These are phyloP conservation scores for Ambrosiella cleistominuta DNA, from an alignment of 2,329 filamentous ascomycete genomes.

Conservation along the genomic window DNA sequence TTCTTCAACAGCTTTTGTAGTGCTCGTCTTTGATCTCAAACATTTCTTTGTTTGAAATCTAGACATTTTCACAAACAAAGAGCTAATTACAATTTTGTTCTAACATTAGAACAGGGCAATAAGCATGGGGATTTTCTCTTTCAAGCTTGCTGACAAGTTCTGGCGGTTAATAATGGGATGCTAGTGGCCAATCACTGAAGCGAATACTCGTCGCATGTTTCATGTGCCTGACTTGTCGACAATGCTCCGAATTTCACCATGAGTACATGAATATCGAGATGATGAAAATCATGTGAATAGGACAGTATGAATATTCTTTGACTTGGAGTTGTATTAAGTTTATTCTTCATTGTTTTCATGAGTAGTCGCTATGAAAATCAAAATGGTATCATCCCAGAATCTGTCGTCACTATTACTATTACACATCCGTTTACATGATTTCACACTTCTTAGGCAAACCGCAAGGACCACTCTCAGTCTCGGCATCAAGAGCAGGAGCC, in stretches of 20 bases:
- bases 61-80: neutral
- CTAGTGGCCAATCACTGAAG: too few species aligned
- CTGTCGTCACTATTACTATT: neutral
- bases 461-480: slow-evolving; percentile 51
- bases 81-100: neutral
- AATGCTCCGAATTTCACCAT: too few species aligned
- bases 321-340: neutral
- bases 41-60: neutral
- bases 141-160: neutral
- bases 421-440: slow-evolving; percentile 8
- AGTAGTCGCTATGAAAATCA: slow-evolving; percentile 7
- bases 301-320: neutral
- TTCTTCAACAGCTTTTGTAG: neutral
- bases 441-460: slow-evolving; percentile 38
- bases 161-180: too few species aligned
- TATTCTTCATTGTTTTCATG: neutral
- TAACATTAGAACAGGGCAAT: neutral
- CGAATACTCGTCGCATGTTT: too few species aligned
- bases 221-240: too few species aligned
- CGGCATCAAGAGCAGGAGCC: slow-evolving; percentile 23
- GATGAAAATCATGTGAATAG: neutral
- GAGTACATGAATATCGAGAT: neutral
- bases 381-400: slow-evolving; percentile 6
- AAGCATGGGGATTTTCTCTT: neutral
- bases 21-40: neutral